Evolutionary conservation across 306 rosid genomes (phyloP), one percentile per base, ranked within the genome.

Genomic region (Sindora glabra): DNA sequence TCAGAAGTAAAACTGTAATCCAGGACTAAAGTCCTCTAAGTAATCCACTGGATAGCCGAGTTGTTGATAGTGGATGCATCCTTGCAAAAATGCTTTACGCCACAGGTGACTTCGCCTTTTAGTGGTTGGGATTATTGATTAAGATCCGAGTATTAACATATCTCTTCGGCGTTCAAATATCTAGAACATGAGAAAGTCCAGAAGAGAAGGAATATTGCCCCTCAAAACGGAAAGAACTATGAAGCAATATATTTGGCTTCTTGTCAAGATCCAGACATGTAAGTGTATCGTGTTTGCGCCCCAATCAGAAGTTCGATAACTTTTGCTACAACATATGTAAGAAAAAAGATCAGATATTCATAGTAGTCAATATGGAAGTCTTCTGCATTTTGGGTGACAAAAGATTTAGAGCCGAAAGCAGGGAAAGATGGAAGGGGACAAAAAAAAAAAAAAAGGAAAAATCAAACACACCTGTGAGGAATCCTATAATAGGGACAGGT

Each of bases 251-350:
- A 37, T 33, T 48, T 23, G 32, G 49, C 45, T 50, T 54, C 66
- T 55, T 42, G 66, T 78, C 72, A 92, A 37, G 96, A 89, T 39
- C 94, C 99, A 11, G 94, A 89, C 80, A 77, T 92, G 75, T 89
- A 89, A 16, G 94, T 80, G 67, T 92, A 89, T 49, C 96, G 81
- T 11, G 96, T 83, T 76, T 94, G 99, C 21, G 97, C 95, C 67
- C 97, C 99, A 33, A 72, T 59, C 11, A 79, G 25, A 62, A 94
- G 94, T 74, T 94, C 99, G n/a, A 86, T 90, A 29, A 89, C 45
- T 80, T 86, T 94, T 8, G 77, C 97, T 94, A 90, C 82, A 71
- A 30, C 22, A 45, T 25, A 25, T 13, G 29, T 18, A 2, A 10
- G 2, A 32, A 9, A 22, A 19, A 54, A 61, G 10, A 37, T 73